phyloP scores from a whole-genome alignment of 768 basidiomycete species.

The Nevesoporus exiguus region DNA sequence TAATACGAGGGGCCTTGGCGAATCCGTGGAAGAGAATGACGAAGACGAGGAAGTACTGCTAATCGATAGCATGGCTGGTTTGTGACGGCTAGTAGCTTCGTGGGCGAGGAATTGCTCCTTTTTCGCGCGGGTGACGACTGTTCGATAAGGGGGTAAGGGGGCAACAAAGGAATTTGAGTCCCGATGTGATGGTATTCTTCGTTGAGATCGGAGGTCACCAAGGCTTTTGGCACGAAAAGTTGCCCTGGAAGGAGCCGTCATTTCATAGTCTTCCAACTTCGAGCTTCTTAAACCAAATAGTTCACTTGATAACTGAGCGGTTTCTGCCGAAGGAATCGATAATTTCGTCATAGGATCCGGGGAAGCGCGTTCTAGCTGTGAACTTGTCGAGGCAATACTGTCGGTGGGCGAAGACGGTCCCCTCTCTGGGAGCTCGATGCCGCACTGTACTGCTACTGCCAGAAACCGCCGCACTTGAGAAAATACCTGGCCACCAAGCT shows the following conservation, averaged over 20 bases:
- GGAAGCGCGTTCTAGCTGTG: constrained; percentile 15
- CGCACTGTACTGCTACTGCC: constrained; percentile 69
- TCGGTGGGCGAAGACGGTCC: constrained; percentile 32
- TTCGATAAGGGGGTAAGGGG: constrained; percentile 35
- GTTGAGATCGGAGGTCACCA: constrained; percentile 43
- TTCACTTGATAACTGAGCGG: constrained; percentile 7
- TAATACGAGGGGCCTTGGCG: constrained; percentile 41
- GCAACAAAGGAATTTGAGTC: constrained; percentile 37
- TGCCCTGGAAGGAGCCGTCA: constrained; percentile 21
- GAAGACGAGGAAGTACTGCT: constrained; percentile 75
- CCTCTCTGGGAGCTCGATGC: constrained; percentile 60
- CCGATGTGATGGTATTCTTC: constrained; percentile 31
- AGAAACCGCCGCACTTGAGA: constrained; percentile 79
- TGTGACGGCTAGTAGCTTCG: constrained; percentile 41
- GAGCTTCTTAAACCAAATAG: constrained; percentile 34
- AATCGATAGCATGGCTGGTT: constrained; percentile 46
- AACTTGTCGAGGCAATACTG: constrained; percentile 14
- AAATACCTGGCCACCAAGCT: constrained; percentile 76
- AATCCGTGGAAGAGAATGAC: constrained; percentile 62
- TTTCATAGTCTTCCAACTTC: constrained; percentile 23
- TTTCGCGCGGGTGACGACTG: constrained; percentile 27
- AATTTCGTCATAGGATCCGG: constrained; percentile 15
- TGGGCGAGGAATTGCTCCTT: constrained; percentile 40
- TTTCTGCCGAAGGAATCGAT: constrained; percentile 8
- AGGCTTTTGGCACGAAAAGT: constrained; percentile 51